These are phyloP conservation scores for Carnegiea gigantea DNA, from an alignment of 179 eudicot genomes.

Conservation along the genomic window DNA sequence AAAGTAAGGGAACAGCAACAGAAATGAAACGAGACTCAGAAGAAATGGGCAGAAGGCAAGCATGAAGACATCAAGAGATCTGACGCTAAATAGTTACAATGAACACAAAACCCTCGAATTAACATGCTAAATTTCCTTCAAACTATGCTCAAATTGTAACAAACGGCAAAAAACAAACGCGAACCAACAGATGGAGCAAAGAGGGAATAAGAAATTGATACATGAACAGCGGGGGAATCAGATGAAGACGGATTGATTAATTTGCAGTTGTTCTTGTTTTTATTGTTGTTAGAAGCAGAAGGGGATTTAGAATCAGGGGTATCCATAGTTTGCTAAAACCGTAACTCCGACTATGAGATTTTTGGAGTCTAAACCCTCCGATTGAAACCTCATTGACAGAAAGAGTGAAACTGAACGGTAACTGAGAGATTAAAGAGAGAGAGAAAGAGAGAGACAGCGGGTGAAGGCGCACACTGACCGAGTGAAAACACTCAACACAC, in stretches of 20 bases:
- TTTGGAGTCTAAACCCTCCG: not conserved
- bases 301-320: conserved; percentile 34
- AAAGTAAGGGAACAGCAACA: not conserved
- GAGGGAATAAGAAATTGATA: not conserved
- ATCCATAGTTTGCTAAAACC: conserved; percentile 29
- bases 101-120: not conserved
- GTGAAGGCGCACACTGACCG: not conserved
- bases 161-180: too few species aligned
- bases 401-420: not conserved
- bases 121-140: not conserved
- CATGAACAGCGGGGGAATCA: conserved; percentile 33
- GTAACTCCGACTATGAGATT: conserved; percentile 26
- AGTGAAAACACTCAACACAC: not conserved
- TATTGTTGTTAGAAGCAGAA: conserved; percentile 10
- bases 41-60: not conserved
- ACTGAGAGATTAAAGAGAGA: not conserved
- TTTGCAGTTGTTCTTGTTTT: conserved; percentile 21
- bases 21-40: not conserved
- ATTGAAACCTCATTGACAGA: conserved; percentile 16
- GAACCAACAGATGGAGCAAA: not conserved
- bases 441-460: not conserved
- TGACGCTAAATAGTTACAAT: not conserved
- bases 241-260: conserved; percentile 30
- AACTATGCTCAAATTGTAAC: conserved; percentile 1
- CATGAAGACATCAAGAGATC: not conserved